Evolutionary conservation across 108 stramenopile genomes (phyloP), one percentile per base, ranked within the genome.

Genomic region (Skeletonema marinoi): DNA sequence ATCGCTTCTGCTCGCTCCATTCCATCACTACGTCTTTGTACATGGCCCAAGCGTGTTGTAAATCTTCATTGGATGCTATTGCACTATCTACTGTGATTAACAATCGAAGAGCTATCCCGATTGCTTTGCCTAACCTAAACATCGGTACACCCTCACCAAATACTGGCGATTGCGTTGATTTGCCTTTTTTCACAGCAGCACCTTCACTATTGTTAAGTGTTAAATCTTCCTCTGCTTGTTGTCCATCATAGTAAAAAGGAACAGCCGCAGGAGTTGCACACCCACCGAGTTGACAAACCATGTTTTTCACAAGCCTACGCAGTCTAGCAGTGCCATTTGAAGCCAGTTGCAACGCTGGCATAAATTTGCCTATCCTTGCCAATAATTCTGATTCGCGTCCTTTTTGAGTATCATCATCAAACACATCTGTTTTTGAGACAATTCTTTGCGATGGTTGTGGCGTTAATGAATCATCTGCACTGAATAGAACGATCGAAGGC

Each of bases 21-120:
- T 85, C 84, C 80, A 81, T 77, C 10, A 87, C 80, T 8, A 87
- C 81, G 33, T 76, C 73, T 58, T 85, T 87, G 61, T 85, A 87
- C 84, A 85, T 69, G 9, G 35, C 60, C 87, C 87, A 87, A 19
- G 83, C 87, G n/a, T 87, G 81, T 10, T 42, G 59, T 59, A 87
- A 78, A 65, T 84, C 80, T 29, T 42, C 38, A 73, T 87, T 87
- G 30, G 39, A 63, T 33, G 83, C 71, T 2, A 87, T 51, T 8
- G 84, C 83, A 21, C 38, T 39, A 67, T 85, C 87, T 7, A 87
- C 68, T 19, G 83, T 65, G 38, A 87, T 82, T 6, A 85, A 48
- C 36, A 85, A 78, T 25, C 81, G 42, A 12, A 87, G 62, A 10
- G 84, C 71, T 16, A 62, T 68, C 60, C 59, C 62, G 8, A 87